These are phyloP conservation scores for Candida ortonii DNA, from an alignment of 805 yeast genomes.

Conservation along the genomic window DNA sequence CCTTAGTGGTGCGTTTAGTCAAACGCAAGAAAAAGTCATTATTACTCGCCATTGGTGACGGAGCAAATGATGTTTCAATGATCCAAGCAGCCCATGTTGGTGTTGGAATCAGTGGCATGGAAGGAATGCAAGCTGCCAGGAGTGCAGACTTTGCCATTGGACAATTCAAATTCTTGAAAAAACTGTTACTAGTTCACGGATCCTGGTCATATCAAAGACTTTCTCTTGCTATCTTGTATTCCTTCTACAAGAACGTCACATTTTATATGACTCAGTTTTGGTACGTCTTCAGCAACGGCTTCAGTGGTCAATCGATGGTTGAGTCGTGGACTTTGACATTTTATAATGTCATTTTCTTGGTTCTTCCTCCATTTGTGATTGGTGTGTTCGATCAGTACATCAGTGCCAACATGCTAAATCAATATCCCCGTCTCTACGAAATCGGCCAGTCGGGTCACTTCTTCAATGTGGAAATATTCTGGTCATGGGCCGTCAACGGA, in stretches of 20 bases:
- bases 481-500: conserved; percentile 98
- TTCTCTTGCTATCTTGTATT: conserved; percentile 86
- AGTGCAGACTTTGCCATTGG: conserved; percentile 97
- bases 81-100: conserved; percentile 99
- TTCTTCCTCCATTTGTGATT: conserved; percentile 90
- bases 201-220: conserved; percentile 97
- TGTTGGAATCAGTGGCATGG: conserved; percentile 98
- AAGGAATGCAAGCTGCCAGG: conserved; percentile 99
- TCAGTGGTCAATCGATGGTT: conserved; percentile 91
- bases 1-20: conserved; percentile 91
- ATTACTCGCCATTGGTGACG: conserved; percentile 93
- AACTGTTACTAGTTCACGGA: conserved; percentile 88
- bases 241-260: conserved; percentile 93
- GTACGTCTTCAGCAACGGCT: conserved; percentile 91
- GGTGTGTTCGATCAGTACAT: conserved; percentile 98
- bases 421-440: conserved; percentile 90
- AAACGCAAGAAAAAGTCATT: conserved; percentile 75
- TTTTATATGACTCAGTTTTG: conserved; percentile 97
- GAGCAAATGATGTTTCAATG: conserved; percentile 99
- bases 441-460: conserved; percentile 87
- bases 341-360: conserved; percentile 92
- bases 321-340: conserved; percentile 98
- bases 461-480: conserved; percentile 85
- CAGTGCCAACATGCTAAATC: conserved; percentile 80
- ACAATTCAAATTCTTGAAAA: conserved; percentile 83